Evolutionary conservation across 352 stramenopile species (phyloP).

Genomic region (Globisporangium abappressorium): DNA sequence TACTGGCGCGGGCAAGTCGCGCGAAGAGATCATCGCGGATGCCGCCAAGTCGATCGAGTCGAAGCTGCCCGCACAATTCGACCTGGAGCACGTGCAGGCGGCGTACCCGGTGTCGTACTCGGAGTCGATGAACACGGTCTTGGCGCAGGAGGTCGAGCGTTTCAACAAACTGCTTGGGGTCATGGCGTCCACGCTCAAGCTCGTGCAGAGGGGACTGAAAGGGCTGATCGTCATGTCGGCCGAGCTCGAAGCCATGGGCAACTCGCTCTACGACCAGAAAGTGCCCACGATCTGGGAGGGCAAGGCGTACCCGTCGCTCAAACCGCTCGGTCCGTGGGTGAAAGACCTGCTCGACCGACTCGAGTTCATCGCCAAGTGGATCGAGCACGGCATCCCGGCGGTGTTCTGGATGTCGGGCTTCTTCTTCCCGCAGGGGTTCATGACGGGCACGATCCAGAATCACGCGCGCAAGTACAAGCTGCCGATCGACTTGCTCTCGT

Average conservation of each 20-base stretch:
- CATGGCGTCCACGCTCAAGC: constrained; percentile 63
- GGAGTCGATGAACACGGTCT: constrained; percentile 95
- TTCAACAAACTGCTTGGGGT: constrained; percentile 79
- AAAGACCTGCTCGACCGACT: constrained; percentile 83
- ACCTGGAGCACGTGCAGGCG: constrained; percentile 73
- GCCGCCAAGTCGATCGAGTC: constrained; percentile 68
- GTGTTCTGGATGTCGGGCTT: constrained; percentile 92
- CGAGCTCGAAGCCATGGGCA: constrained; percentile 85
- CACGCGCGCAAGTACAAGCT: constrained; percentile 86
- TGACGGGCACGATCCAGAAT: constrained; percentile 92
- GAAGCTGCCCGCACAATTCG: constrained; percentile 59
- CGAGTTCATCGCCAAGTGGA: constrained; percentile 69
- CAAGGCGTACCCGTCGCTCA: constrained; percentile 90
- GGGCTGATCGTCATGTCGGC: constrained; percentile 85
- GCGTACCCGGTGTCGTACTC: constrained; percentile 90
- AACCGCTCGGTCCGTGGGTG: constrained; percentile 86
- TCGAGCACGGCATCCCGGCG: constrained; percentile 65
- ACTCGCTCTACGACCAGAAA: constrained; percentile 86
- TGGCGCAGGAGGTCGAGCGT: constrained; percentile 85
- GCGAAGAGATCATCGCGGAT: constrained; percentile 77
- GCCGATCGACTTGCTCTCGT: constrained; percentile 91
- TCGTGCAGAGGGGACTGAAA: constrained; percentile 70
- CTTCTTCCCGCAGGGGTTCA: constrained; percentile 91
- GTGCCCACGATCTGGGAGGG: constrained; percentile 86
- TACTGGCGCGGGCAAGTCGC: constrained; percentile 59